Percentiles rank a stretch among this genome's conserved stretches.
Conservation (phyloP, 352 stramenopile species). For the Pythium utonaiense region DNA sequence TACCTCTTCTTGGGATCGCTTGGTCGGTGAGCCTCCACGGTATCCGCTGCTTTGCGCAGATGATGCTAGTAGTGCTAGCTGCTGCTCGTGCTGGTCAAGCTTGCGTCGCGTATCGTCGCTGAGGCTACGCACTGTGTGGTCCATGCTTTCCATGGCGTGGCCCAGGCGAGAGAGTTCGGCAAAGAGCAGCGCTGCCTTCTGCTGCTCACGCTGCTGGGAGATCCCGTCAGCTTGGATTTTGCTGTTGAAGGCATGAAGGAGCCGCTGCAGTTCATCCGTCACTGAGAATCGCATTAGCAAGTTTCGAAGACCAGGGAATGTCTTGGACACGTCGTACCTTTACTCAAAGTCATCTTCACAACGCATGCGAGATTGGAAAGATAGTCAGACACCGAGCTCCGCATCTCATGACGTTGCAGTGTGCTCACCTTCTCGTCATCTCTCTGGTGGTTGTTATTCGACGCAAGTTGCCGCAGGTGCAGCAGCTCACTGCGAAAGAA, state of each 20-base stretch:
- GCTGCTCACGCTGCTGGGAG: slow-evolving; percentile 57
- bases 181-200: slow-evolving; percentile 68
- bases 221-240: slow-evolving; percentile 54
- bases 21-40: slow-evolving; percentile 2
- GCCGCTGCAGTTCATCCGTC: slow-evolving; percentile 52
- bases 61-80: slow-evolving; percentile 5
- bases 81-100: slow-evolving; percentile 46
- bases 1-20: slow-evolving; percentile 13
- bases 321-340: slow-evolving; percentile 11
- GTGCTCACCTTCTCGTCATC: slow-evolving; percentile 51
- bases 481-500: slow-evolving; percentile 48
- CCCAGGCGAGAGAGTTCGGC: slow-evolving; percentile 54
- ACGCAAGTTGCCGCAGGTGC: slow-evolving; percentile 48
- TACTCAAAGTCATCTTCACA: slow-evolving; percentile 9
- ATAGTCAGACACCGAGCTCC: too few species aligned
- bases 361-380: too few species aligned
- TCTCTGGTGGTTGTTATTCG: slow-evolving; percentile 53
- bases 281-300: slow-evolving; percentile 15
- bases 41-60: slow-evolving; percentile 9
- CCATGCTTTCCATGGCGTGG: slow-evolving; percentile 41
- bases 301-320: background rate
- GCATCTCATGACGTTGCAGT: too few species aligned
- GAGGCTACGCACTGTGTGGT: slow-evolving; percentile 26
- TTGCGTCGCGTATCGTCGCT: slow-evolving; percentile 34
- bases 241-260: slow-evolving; percentile 45